Percentiles rank a stretch among this genome's conserved stretches.
These are phyloP conservation scores for Metarhizium album DNA, from an alignment of 2,329 filamentous ascomycete genomes.

Conservation along the genomic window DNA sequence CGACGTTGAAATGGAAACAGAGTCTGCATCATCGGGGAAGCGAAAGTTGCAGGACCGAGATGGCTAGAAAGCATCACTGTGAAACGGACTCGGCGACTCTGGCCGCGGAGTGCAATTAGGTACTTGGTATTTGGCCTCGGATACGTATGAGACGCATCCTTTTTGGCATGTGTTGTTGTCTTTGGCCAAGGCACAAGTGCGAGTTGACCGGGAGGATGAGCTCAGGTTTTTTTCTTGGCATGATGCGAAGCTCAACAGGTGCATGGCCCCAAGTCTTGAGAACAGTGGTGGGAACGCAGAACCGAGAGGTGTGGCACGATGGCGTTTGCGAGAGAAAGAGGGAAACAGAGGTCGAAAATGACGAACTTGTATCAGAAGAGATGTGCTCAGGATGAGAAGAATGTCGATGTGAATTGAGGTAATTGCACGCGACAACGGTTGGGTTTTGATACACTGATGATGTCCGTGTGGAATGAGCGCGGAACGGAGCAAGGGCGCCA, in stretches of 20 bases:
- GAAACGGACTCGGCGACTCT: not conserved
- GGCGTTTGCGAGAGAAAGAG: not conserved
- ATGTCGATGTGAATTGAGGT: not conserved
- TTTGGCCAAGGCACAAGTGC: not conserved
- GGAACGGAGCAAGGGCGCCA: too few relatives aligned
- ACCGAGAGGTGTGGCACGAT: not conserved
- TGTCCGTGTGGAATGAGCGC: too few relatives aligned
- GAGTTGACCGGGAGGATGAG: not conserved
- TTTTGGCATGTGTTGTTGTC: not conserved
- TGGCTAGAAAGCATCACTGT: slow-evolving; percentile 9
- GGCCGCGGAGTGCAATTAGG: not conserved
- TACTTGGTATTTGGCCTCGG: not conserved
- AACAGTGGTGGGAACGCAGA: not conserved
- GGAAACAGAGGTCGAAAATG: not conserved
- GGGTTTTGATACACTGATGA: too few relatives aligned
- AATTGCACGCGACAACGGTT: not conserved
- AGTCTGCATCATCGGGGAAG: slow-evolving; percentile 31
- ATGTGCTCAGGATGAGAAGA: not conserved
- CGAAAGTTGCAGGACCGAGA: slow-evolving; percentile 39
- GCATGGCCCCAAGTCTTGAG: not conserved
- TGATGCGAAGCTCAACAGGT: not conserved
- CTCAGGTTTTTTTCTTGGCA: not conserved
- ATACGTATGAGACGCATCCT: not conserved
- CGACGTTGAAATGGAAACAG: slow-evolving; percentile 24
- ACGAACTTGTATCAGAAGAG: not conserved